Evolutionary conservation across 2,329 filamentous ascomycete species (phyloP).

Genomic region (Verticillium tricorpus): DNA sequence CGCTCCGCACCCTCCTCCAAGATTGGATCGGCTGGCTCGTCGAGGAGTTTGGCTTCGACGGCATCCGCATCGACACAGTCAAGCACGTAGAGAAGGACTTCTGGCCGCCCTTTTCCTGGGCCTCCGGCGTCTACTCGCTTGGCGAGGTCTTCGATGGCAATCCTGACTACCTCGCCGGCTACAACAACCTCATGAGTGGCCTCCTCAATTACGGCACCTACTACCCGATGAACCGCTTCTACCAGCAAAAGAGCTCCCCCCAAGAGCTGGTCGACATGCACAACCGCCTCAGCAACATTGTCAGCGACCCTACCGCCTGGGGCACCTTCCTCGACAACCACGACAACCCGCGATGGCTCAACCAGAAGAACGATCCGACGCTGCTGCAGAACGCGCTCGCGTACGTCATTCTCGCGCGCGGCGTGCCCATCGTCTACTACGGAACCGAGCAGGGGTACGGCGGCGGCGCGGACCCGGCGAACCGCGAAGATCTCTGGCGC

Average conservation of each 20-base stretch:
- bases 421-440: conserved; percentile 62
- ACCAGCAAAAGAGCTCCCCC: conserved; percentile 29
- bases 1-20: conserved; percentile 46
- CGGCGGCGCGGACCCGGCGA: conserved; percentile 40
- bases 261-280: conserved; percentile 34
- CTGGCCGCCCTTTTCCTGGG: conserved; percentile 48
- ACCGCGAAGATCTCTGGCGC: conserved; percentile 56
- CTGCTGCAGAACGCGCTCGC: conserved; percentile 58
- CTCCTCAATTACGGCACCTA: conserved; percentile 56
- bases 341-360: conserved; percentile 50
- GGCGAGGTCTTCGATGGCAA: conserved; percentile 57
- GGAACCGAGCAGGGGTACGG: conserved; percentile 60
- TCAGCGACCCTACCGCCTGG: conserved; percentile 39
- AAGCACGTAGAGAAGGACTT: conserved; percentile 58
- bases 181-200: conserved; percentile 50
- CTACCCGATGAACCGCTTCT: conserved; percentile 35
- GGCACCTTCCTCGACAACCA: conserved; percentile 56
- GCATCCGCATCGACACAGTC: conserved; percentile 56
- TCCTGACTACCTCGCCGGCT: conserved; percentile 45
- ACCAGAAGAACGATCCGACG: conserved; percentile 44
- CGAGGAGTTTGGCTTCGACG: conserved; percentile 57
- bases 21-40: conserved; percentile 57
- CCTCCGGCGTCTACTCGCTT: conserved; percentile 53
- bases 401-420: conserved; percentile 56
- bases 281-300: conserved; percentile 26